phyloP scores from a whole-genome alignment of 2,329 filamentous ascomycete genomes.

The Mariannaea elegans region DNA sequence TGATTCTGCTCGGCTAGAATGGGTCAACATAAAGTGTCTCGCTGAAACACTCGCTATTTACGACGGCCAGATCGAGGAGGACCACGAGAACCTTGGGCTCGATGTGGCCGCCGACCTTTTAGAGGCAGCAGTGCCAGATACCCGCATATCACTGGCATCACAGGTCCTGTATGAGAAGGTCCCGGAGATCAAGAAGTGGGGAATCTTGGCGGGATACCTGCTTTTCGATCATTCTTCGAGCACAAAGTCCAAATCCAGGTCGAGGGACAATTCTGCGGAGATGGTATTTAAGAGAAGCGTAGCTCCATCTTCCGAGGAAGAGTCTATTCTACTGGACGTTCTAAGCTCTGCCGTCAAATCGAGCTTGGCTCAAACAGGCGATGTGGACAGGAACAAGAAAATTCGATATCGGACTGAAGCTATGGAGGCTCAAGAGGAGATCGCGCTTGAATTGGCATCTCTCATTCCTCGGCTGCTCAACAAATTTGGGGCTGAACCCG shows the following conservation, averaged over 20 bases:
- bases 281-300: conserved; percentile 74
- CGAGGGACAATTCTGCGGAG: conserved; percentile 63
- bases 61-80: conserved; percentile 73
- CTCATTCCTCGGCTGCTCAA: conserved; percentile 87
- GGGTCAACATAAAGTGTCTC: conserved; percentile 92
- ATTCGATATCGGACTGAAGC: conserved; percentile 69
- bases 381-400: conserved; percentile 69
- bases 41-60: conserved; percentile 85
- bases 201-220: conserved; percentile 86
- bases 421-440: conserved; percentile 77
- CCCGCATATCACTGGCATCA: conserved; percentile 84
- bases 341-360: conserved; percentile 84
- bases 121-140: conserved; percentile 74
- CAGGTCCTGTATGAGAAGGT: conserved; percentile 87
- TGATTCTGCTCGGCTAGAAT: conserved; percentile 79
- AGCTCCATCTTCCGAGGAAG: conserved; percentile 78
- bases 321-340: conserved; percentile 86
- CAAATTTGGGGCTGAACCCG: conserved; percentile 91
- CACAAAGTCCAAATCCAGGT: conserved; percentile 58
- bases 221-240: conserved; percentile 87
- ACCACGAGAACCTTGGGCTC: conserved; percentile 58
- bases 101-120: conserved; percentile 64
- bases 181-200: conserved; percentile 85
- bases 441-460: conserved; percentile 78
- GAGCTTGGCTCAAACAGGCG: conserved; percentile 71